phyloP scores from a whole-genome alignment of 2,329 filamentous ascomycete species.

The Dendryphion nanum region DNA sequence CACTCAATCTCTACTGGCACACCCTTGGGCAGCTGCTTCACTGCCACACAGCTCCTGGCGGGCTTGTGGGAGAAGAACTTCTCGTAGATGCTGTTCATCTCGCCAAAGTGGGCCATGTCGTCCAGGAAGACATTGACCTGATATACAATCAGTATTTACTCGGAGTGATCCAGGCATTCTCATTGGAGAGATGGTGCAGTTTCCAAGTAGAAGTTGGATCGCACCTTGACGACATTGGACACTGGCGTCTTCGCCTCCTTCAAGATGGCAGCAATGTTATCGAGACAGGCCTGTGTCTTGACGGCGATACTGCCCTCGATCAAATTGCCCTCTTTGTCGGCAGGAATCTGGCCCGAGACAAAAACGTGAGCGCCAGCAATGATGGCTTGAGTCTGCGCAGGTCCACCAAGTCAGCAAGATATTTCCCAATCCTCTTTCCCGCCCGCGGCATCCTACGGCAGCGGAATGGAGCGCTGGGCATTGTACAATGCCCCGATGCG shows the following conservation, averaged over 20 bases:
- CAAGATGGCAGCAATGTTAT: conserved; percentile 82
- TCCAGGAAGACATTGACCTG: conserved; percentile 72
- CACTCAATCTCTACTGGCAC: conserved; percentile 90
- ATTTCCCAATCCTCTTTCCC: too few species aligned
- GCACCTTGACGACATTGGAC: conserved; percentile 79
- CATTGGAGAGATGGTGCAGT: too few species aligned
- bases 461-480: too few species aligned
- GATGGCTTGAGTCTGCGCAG: conserved; percentile 56
- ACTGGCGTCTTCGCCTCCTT: conserved; percentile 77
- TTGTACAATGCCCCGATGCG: too few species aligned
- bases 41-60: conserved; percentile 84
- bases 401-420: too few species aligned
- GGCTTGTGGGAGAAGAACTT: conserved; percentile 82
- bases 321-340: conserved; percentile 60
- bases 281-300: conserved; percentile 68
- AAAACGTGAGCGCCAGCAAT: conserved; percentile 67
- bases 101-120: conserved; percentile 85
- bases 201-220: conserved; percentile 2
- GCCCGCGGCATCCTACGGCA: too few species aligned
- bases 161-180: too few species aligned
- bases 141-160: not conserved
- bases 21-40: conserved; percentile 82
- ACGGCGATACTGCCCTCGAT: conserved; percentile 65
- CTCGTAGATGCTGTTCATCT: conserved; percentile 83
- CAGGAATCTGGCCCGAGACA: conserved; percentile 75